Conservation (phyloP, 2,329 filamentous ascomycete species). For the Cladophialophora immunda region DNA sequence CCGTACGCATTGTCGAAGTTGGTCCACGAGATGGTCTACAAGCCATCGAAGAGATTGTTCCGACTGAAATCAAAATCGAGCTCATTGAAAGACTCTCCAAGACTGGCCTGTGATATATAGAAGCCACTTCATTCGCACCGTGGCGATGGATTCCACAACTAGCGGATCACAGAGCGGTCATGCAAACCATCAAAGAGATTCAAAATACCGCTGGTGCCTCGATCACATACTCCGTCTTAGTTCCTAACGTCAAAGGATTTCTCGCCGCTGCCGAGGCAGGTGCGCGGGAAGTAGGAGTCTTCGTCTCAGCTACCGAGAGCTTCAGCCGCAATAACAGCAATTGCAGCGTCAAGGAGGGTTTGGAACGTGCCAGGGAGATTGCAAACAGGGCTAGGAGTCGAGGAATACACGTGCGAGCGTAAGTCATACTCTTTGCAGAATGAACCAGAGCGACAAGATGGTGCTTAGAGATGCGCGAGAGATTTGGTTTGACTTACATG, state of each 20-base stretch:
- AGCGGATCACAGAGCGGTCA: conserved; percentile 45
- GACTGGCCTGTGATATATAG: conserved; percentile 76
- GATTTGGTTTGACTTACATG: not conserved
- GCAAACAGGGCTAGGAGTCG: conserved; percentile 41
- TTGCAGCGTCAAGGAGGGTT: conserved; percentile 50
- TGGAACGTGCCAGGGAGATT: conserved; percentile 48
- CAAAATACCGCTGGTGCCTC: not conserved
- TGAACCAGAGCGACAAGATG: too few species aligned
- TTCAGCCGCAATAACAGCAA: conserved; percentile 55
- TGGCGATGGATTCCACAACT: conserved; percentile 88
- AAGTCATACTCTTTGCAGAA: not conserved
- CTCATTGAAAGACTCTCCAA: conserved; percentile 73
- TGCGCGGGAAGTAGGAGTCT: conserved; percentile 52
- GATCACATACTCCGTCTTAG: conserved; percentile 49
- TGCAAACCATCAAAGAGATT: conserved; percentile 9
- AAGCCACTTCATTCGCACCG: conserved; percentile 82
- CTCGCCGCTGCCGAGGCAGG: conserved; percentile 64
- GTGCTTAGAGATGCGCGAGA: too few species aligned
- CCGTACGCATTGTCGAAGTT: conserved; percentile 76
- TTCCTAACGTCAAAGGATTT: conserved; percentile 53
- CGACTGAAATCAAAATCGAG: conserved; percentile 77
- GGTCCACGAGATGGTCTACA: conserved; percentile 87
- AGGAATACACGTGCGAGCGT: conserved; percentile 23
- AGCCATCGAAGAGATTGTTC: conserved; percentile 78
- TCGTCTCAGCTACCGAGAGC: conserved; percentile 52